Evolutionary conservation across 148 eudicot species (phyloP).

Genomic region (Amaranthus hypochondriacus): DNA sequence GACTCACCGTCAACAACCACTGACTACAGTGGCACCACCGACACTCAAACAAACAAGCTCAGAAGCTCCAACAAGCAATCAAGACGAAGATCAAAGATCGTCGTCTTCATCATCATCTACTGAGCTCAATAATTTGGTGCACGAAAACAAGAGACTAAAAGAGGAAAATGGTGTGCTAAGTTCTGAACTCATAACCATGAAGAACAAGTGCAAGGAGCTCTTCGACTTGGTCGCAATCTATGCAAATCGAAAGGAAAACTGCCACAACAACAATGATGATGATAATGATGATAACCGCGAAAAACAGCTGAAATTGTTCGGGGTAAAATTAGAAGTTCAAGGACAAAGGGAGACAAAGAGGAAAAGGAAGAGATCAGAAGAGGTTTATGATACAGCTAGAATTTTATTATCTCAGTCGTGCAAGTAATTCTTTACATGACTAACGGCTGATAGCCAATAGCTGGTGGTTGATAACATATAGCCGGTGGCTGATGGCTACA

Average conservation of each 20-base stretch:
- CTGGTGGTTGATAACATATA: no score
- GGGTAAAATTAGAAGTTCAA: slow-evolving; percentile 57
- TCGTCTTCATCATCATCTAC: slow-evolving; percentile 67
- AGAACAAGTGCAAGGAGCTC: slow-evolving; percentile 69
- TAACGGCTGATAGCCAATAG: no score
- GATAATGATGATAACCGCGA: slow-evolving; percentile 16
- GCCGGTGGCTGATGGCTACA: no score
- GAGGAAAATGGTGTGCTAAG: slow-evolving; percentile 52
- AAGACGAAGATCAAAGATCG: slow-evolving; percentile 60
- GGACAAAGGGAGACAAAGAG: slow-evolving; percentile 40
- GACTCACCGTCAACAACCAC: slow-evolving; percentile 31
- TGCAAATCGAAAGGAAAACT: background rate
- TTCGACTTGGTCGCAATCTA: slow-evolving; percentile 49
- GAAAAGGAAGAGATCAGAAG: slow-evolving; percentile 47
- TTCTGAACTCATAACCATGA: slow-evolving; percentile 59
- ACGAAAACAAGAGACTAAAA: slow-evolving; percentile 76
- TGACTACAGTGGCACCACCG: background rate
- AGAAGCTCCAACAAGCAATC: slow-evolving; percentile 7
- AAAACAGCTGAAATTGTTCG: slow-evolving; percentile 59
- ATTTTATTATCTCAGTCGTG: slow-evolving; percentile 47
- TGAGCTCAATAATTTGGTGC: slow-evolving; percentile 40
- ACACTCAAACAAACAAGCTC: background rate
- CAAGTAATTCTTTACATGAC: slow-evolving; percentile 26
- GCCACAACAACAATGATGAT: background rate
- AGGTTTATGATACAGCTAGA: slow-evolving; percentile 30